A percentile compares a stretch with the other conserved stretches of the same genome.
Conservation (phyloP, 768 basidiomycete genomes). For the Leccinellum albellum region DNA sequence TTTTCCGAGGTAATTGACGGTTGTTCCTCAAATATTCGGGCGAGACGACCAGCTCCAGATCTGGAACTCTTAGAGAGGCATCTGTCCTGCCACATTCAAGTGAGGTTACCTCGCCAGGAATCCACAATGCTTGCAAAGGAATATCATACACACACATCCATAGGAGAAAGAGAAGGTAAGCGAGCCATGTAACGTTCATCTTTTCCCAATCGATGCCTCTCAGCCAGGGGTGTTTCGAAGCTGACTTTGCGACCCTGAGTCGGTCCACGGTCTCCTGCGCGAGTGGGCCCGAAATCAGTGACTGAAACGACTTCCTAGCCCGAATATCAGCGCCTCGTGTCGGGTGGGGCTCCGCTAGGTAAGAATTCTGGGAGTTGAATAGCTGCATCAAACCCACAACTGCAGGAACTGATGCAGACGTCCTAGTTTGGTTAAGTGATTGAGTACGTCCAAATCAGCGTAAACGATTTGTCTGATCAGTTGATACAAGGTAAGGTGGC, state of each 20-base stretch:
- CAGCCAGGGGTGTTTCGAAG: constrained; percentile 44
- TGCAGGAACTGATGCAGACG: too few relatives aligned
- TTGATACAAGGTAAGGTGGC: constrained; percentile 79
- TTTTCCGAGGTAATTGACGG: constrained; percentile 19
- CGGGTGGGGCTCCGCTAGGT: too few relatives aligned
- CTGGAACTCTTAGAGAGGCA: constrained; percentile 41
- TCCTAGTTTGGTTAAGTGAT: too few relatives aligned
- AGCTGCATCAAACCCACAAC: too few relatives aligned
- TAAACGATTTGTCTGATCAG: constrained; percentile 51
- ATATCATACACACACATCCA: too few relatives aligned
- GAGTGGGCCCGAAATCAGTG: constrained; percentile 42
- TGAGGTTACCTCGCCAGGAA: constrained; percentile 29
- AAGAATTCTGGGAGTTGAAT: too few relatives aligned
- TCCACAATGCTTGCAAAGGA: constrained; percentile 40
- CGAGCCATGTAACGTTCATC: constrained; percentile 46
- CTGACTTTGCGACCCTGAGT: constrained; percentile 35
- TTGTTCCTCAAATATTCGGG: constrained; percentile 36
- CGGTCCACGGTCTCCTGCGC: constrained; percentile 34
- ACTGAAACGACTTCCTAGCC: constrained; percentile 38
- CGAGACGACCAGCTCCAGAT: constrained; percentile 33
- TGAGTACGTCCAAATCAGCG: too few relatives aligned
- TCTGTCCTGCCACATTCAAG: constrained; percentile 34
- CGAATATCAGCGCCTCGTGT: constrained; percentile 11
- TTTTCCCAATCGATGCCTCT: constrained; percentile 48
- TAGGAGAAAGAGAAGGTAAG: constrained; percentile 8